Percentiles rank a stretch among this genome's conserved stretches.
These are phyloP conservation scores for Schizophyllum amplum DNA, from an alignment of 1,284 basidiomycete genomes.

Conservation along the genomic window DNA sequence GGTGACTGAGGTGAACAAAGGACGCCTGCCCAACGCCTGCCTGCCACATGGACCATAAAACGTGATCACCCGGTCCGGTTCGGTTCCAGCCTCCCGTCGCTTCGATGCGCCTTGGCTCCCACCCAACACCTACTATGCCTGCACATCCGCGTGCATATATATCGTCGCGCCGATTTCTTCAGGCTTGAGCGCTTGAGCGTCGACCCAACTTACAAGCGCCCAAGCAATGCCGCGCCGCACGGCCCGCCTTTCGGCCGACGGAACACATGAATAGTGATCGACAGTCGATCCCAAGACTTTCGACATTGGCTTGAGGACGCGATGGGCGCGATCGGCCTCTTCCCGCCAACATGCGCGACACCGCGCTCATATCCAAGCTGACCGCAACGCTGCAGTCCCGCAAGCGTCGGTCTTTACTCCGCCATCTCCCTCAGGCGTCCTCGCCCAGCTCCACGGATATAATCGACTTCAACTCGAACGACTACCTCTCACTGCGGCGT, in stretches of 20 bases:
- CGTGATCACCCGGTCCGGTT: no score
- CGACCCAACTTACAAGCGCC: no score
- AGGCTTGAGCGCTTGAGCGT: no score
- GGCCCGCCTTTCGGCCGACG: neutral
- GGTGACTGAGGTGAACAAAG: no score
- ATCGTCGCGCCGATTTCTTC: no score
- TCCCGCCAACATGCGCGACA: neutral
- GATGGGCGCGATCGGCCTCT: neutral
- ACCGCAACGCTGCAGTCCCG: conserved; percentile 50
- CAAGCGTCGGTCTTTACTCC: conserved; percentile 52
- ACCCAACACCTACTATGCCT: no score
- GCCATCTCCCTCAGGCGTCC: conserved; percentile 46
- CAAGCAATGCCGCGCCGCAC: neutral
- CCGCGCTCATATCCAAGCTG: conserved; percentile 20
- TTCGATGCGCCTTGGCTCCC: no score
- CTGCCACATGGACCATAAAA: no score
- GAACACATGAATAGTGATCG: neutral
- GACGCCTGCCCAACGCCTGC: no score
- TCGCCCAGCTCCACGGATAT: conserved; percentile 21
- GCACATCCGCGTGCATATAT: no score
- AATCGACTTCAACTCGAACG: conserved; percentile 82
- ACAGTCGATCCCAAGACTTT: neutral
- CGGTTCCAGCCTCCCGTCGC: no score
- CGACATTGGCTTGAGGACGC: neutral
- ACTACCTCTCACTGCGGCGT: conserved; percentile 83